Conservation (phyloP, 495 filamentous ascomycete species). For the Zalerion maritima region DNA sequence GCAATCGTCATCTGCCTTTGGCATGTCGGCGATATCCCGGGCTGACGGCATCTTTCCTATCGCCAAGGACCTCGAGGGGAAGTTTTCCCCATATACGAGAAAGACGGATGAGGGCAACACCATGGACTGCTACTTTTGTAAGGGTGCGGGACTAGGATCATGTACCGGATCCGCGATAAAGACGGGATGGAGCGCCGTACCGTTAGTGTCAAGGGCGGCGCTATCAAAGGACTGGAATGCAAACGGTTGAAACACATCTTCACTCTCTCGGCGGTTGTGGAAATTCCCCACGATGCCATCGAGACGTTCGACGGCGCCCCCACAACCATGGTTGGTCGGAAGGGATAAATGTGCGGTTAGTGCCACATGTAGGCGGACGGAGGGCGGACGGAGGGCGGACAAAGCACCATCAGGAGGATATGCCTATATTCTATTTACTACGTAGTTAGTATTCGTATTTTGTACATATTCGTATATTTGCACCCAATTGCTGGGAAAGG, state of each 20-base stretch:
- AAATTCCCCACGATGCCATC: conserved; percentile 4
- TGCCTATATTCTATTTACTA: too few relatives aligned
- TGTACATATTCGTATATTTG: too few relatives aligned
- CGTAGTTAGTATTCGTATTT: too few relatives aligned
- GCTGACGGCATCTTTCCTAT: conserved; percentile 34
- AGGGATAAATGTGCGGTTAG: too few relatives aligned
- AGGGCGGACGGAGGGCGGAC: too few relatives aligned
- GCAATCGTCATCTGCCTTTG: conserved; percentile 42
- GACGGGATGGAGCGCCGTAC: conserved; percentile 19
- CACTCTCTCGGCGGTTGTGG: conserved; percentile 18
- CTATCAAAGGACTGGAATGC: conserved; percentile 28
- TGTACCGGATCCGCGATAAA: conserved; percentile 29
- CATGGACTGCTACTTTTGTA: conserved; percentile 40
- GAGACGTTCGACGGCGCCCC: too few relatives aligned
- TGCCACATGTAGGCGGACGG: too few relatives aligned
- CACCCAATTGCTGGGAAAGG: too few relatives aligned
- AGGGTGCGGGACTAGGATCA: conserved; percentile 32
- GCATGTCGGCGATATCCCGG: conserved; percentile 35
- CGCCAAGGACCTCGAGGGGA: conserved; percentile 12
- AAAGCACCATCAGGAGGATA: too few relatives aligned
- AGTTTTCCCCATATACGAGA: conserved; percentile 25
- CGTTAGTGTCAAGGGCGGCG: conserved; percentile 36
- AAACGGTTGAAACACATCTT: conserved; percentile 26
- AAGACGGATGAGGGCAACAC: conserved; percentile 23
- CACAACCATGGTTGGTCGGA: too few relatives aligned